These are phyloP conservation scores for Lentinula sp. DNA, from an alignment of 768 basidiomycete species.

Conservation along the genomic window DNA sequence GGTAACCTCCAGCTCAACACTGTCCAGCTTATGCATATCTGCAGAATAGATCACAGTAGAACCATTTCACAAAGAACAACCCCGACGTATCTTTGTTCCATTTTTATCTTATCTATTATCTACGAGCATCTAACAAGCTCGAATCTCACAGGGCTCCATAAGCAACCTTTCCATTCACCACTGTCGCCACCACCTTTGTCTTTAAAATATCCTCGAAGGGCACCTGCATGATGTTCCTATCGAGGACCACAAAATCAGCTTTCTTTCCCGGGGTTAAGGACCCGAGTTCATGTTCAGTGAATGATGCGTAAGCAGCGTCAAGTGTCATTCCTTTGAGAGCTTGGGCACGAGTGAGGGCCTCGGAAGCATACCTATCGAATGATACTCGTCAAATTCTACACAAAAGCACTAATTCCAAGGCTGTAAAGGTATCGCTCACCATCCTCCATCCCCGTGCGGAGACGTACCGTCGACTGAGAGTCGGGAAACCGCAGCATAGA, in stretches of 20 bases:
- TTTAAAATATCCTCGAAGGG: conserved; percentile 54
- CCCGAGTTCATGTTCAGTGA: conserved; percentile 65
- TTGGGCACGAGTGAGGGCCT: conserved; percentile 74
- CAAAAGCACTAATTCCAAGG: neutral
- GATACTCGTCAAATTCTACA: neutral
- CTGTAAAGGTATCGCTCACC: conserved; percentile 40
- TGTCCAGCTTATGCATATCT: too few relatives aligned
- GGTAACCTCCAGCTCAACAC: too few relatives aligned
- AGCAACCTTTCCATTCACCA: too few relatives aligned
- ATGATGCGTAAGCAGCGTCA: conserved; percentile 85
- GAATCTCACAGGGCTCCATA: too few relatives aligned
- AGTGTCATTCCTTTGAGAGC: conserved; percentile 89
- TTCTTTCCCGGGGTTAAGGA: conserved; percentile 72
- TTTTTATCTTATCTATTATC: too few relatives aligned
- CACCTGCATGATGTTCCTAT: conserved; percentile 73
- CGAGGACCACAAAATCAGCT: conserved; percentile 84
- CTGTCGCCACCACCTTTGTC: conserved; percentile 64
- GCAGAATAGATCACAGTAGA: too few relatives aligned
- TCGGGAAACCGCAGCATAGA: conserved; percentile 84
- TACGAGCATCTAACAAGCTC: too few relatives aligned
- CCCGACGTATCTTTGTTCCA: too few relatives aligned
- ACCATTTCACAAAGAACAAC: too few relatives aligned
- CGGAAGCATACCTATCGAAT: conserved; percentile 63
- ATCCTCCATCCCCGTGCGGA: conserved; percentile 86
- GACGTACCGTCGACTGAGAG: conserved; percentile 63